Evolutionary conservation across 139 green algal genomes (phyloP), one percentile per base, ranked within the genome.

Genomic region (Nannochloris sp.): DNA sequence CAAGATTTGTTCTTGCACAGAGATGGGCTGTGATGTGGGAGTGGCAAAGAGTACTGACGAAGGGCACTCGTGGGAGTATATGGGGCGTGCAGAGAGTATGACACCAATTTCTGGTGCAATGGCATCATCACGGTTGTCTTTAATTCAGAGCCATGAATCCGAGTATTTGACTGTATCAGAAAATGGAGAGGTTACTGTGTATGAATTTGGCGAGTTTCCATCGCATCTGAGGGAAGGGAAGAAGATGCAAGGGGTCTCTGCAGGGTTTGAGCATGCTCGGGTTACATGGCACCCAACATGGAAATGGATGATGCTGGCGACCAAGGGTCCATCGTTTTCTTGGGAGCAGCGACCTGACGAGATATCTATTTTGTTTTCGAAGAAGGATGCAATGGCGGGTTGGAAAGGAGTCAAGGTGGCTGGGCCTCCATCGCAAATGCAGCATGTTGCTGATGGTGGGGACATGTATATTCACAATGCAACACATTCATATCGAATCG

Each of bases 141-240:
- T 40, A 8, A 12, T 40, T 40, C 33, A 40, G 33, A 40, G 33
- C 25, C 23, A 66, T n/a, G 31, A 44, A 25, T 40, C 67, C 46
- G 50, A 56, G 40, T 71, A 50, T 44, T 53, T 76, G 63, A 48
- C 68, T 36, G 23, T 48, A 14, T 48, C 72, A 36, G 25, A 6
- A 1, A 46, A 30, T 26, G 56, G 49, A 59, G 36, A 31, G 23
- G 6, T 16, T 10, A 25, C 25, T 2, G 20, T 59, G 20, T 33
- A 59, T 40, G 12, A 23, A 11, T 53, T 53, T 53, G 8, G n/a
- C 17, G 6, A 53, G n/a, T 53, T 28, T 53, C 17, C 46, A 53
- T 28, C 16, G 46, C 17, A 11, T 13, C 16, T 53, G n/a, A 53
- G 20, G n/a, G 46, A 23, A 10, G n/a, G 46, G 16, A 23, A 23